Conservation (phyloP, 768 basidiomycete genomes). For the Panaeolus cyanescens region DNA sequence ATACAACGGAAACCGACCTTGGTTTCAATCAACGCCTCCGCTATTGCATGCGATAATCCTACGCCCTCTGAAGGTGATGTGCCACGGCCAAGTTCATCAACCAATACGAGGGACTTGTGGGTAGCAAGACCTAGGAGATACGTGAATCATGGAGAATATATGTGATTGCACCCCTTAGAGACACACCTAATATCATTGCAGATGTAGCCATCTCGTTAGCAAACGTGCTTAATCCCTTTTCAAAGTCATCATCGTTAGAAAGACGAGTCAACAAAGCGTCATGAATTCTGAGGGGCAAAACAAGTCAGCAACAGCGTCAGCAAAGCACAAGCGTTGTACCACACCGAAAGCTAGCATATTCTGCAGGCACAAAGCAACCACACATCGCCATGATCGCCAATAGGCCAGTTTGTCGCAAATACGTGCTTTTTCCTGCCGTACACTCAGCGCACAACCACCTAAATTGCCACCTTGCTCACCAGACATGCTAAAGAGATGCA, state of each 20-base stretch:
- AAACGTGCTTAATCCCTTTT: slow-evolving; percentile 91
- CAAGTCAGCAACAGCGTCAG: not conserved
- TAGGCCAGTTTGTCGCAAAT: slow-evolving; percentile 84
- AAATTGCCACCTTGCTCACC: slow-evolving; percentile 22
- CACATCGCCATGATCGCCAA: slow-evolving; percentile 86
- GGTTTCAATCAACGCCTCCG: slow-evolving; percentile 68
- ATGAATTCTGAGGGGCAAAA: slow-evolving; percentile 54
- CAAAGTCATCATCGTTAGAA: slow-evolving; percentile 93
- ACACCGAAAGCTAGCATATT: slow-evolving; percentile 88
- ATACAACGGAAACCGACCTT: slow-evolving; percentile 54
- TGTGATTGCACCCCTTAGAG: not conserved
- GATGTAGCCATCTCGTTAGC: slow-evolving; percentile 92
- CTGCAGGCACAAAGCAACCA: slow-evolving; percentile 90
- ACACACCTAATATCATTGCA: slow-evolving; percentile 84
- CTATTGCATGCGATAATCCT: slow-evolving; percentile 84
- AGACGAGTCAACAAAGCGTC: slow-evolving; percentile 84
- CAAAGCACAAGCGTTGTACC: slow-evolving; percentile 3
- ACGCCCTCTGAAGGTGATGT: slow-evolving; percentile 84
- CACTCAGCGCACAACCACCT: not conserved
- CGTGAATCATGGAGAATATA: not conserved
- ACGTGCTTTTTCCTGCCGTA: slow-evolving; percentile 86
- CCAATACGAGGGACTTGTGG: slow-evolving; percentile 69
- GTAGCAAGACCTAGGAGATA: slow-evolving; percentile 62
- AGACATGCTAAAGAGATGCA: slow-evolving; percentile 39
- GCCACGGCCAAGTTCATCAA: slow-evolving; percentile 94